Conservation (phyloP, 2,329 filamentous ascomycete genomes). For the Diaporthe ilicicola region DNA sequence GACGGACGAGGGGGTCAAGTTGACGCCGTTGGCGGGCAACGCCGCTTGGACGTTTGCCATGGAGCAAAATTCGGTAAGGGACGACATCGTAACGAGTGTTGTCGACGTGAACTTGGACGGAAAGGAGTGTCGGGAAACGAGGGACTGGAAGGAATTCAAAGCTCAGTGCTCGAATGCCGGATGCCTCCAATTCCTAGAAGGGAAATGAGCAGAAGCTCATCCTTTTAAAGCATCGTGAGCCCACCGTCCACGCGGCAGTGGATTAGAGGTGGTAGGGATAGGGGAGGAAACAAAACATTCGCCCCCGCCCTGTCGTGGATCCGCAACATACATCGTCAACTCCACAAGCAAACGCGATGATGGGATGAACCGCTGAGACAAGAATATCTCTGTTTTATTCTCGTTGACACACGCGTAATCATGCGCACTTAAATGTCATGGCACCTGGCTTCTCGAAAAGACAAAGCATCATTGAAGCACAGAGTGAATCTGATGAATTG, state of each 20-base stretch:
- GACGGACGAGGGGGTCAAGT: constrained; percentile 50
- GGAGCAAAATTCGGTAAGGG: constrained; percentile 52
- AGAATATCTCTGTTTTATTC: not conserved
- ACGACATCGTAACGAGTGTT: constrained; percentile 31
- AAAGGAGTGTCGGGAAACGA: not conserved
- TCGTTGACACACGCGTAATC: constrained; percentile 1
- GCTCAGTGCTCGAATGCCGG: not conserved
- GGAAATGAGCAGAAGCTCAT: not conserved
- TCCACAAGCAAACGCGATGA: not conserved
- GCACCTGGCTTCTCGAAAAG: not conserved
- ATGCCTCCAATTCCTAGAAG: not conserved
- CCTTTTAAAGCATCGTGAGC: constrained; percentile 2
- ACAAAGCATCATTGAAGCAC: not conserved
- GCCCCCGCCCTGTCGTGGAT: not conserved
- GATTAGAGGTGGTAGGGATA: constrained; percentile 3
- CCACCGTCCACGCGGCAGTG: not conserved
- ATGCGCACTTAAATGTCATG: not conserved
- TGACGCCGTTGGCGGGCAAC: constrained; percentile 52
- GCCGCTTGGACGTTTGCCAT: constrained; percentile 51
- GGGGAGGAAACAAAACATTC: not conserved
- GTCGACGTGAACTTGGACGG: not conserved
- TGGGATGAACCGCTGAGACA: not conserved
- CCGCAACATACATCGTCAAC: not conserved
- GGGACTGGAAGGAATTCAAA: not conserved
- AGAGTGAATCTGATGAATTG: not conserved